Evolutionary conservation across 2,329 filamentous ascomycete genomes (phyloP), one percentile per base, ranked within the genome.

Genomic region (Knufia petricola): DNA sequence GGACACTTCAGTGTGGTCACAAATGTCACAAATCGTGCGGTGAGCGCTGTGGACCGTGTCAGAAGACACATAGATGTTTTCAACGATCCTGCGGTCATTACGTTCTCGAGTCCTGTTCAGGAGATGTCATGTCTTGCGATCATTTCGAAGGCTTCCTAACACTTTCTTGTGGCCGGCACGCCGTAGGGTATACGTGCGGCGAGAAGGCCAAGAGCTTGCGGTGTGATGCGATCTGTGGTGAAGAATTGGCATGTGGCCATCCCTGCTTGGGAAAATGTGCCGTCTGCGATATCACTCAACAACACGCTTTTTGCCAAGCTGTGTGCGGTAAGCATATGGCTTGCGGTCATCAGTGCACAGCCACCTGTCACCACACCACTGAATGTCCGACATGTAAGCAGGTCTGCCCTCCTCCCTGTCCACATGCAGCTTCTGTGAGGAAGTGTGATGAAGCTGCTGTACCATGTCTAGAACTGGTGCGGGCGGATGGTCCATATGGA

Each of bases 321-420:
- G 26, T 12, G 26, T 59, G 56, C 37, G 45, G 39, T 3, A 41
- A 48, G 32, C 31, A 38, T 23, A 48, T 60, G 4, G 8, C 24
- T 9, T 60, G 58, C 46, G 43, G 52, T 17, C 58, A 60, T 43
- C 48, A 6, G 4, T 60, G 58, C 45, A 36, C n/a, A 10, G 50
- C 34, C n/a, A 7, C n/a, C 0, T 86, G 82, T 50, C 81, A 86
- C 54, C 67, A 62, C 0, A 50, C 55, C 1, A 30, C 49, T 4
- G 51, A 50, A 6, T 67, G 63, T 48, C 57, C 58, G 8, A 58
- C 61, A 32, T 66, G 63, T 48, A 28, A 28, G 26, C 26, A 28
- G 26, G 6, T 28, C 12, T 28, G 26, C 26, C 26, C 6, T 6
- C 12, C 26, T 28, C 12, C 26, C 26, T 28, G 26, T 28, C 12